Percentiles rank a stretch among this genome's conserved stretches.
Evolutionary conservation across 2,329 filamentous ascomycete genomes (phyloP).

Genomic region (Trichoderma sp.): DNA sequence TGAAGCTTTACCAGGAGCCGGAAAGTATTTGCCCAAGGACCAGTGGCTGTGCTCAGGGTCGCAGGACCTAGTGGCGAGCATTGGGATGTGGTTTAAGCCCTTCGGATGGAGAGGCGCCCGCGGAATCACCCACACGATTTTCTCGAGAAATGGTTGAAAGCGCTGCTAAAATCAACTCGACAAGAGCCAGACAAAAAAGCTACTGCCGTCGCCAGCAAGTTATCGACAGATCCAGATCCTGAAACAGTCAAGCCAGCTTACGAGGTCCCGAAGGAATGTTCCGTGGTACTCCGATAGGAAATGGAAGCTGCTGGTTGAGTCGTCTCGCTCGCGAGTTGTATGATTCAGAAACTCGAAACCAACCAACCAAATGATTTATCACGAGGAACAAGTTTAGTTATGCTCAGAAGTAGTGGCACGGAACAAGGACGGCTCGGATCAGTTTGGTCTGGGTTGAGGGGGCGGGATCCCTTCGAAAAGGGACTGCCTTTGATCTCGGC

Average conservation of each 20-base stretch:
- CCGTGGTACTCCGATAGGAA: not conserved
- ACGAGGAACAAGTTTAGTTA: not conserved
- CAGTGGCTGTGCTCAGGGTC: constrained; percentile 55
- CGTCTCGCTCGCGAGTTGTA: not conserved
- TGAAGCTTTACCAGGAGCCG: constrained; percentile 44
- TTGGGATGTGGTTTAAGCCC: constrained; percentile 35
- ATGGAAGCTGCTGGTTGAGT: not conserved
- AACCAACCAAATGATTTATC: constrained; percentile 2
- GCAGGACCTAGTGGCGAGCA: constrained; percentile 55
- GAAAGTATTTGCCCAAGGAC: constrained; percentile 53
- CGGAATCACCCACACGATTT: constrained; percentile 2
- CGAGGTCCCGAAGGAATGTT: not conserved
- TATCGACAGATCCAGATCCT: constrained; percentile 1
- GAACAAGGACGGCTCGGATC: constrained; percentile 3
- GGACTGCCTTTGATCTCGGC: constrained; percentile 16
- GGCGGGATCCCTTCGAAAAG: constrained; percentile 12
- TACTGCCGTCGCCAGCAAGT: not conserved
- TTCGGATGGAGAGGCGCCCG: constrained; percentile 5
- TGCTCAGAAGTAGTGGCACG: constrained; percentile 3
- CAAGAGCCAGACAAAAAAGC: not conserved
- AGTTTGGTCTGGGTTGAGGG: constrained; percentile 12
- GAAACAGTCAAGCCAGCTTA: constrained; percentile 4
- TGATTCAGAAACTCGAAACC: not conserved
- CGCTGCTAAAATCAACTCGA: constrained; percentile 16
- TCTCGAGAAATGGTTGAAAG: not conserved